Evolutionary conservation across 2,329 filamentous ascomycete species (phyloP).

Genomic region (Penicillium sp.): DNA sequence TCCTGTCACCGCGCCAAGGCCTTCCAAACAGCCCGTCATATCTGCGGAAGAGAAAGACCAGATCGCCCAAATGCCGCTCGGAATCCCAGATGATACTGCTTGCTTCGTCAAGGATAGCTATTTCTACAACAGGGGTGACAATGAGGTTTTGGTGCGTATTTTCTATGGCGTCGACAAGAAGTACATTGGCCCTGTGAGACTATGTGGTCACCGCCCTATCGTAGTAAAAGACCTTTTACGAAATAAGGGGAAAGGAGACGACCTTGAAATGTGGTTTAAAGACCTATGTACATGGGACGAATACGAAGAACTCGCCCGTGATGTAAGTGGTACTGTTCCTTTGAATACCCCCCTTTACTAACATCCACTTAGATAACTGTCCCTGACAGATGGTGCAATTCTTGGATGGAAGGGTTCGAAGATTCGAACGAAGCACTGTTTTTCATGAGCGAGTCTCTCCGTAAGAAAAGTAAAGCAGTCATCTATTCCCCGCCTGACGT

Average conservation of each 20-base stretch:
- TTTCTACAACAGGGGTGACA: constrained; percentile 20
- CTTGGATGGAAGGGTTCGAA: constrained; percentile 36
- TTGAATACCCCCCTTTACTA: neutral
- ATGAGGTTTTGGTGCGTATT: constrained; percentile 30
- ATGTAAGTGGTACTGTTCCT: neutral
- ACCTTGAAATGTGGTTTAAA: constrained; percentile 34
- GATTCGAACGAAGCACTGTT: constrained; percentile 31
- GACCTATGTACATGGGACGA: constrained; percentile 11
- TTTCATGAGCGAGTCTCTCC: constrained; percentile 28
- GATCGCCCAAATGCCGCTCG: constrained; percentile 10
- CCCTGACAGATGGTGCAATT: constrained; percentile 18
- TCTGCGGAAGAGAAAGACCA: neutral
- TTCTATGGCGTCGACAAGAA: constrained; percentile 32
- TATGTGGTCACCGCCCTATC: constrained; percentile 24
- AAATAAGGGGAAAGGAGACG: neutral
- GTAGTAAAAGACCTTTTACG: constrained; percentile 15
- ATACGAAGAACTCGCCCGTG: neutral
- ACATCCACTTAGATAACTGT: neutral
- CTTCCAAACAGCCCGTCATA: neutral
- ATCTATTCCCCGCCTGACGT: constrained; percentile 25
- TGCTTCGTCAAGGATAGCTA: neutral
- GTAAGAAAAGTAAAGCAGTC: constrained; percentile 27
- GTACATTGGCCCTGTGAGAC: constrained; percentile 30
- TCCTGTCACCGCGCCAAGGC: neutral
- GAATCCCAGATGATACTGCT: neutral